Evolutionary conservation across 345 rosid genomes (phyloP), one percentile per base, ranked within the genome.

Genomic region (Aquilaria malaccensis): DNA sequence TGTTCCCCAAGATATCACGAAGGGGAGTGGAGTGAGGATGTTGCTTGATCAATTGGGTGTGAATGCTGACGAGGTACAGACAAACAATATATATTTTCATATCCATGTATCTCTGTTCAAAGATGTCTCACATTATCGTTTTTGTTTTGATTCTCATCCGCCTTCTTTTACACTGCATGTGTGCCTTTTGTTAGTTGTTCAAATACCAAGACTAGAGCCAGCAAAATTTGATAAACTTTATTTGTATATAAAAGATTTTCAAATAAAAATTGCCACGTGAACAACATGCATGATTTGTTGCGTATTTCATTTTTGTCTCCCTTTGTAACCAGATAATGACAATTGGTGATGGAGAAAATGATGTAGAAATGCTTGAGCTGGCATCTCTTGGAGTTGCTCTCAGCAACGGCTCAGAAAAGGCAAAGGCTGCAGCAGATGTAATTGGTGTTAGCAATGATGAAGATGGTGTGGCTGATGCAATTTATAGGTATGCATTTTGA

Each of bases 261-360:
- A 55, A 43, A 43, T 29, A 22, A 4, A 50, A 45, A 7, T 62
- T 43, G 61, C 50, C 45, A 50, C 47, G 43, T 52, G 30, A 56
- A 45, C 13, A 2, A 13, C 10, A 43, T 30, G 59, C 13, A 32
- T 22, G 43, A 37, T 37, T 37, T 57, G 2, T 22, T 13, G 31
- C 30, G 12, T 56, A 7, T 2, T 12, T 56, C 7, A 2, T 56
- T 31, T 2, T 68, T 58, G 43, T 37, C 7, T 50, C 48, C 11
- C n/a, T 68, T 67, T 67, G 50, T 15, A 9, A 45, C 10, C 80
- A 91, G 99, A 74, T 91, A 65, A 85, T 94, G 96, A 97, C 96
- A 9, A 83, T 95, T 47, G 96, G 97, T 11, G 99, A 86, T 62
- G 99, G 97, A 13, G 99, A 95, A 72, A 91, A 90, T 33, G 97